Evolutionary conservation across 495 filamentous ascomycete species (phyloP).

Genomic region (Aspergillus sparsus): DNA sequence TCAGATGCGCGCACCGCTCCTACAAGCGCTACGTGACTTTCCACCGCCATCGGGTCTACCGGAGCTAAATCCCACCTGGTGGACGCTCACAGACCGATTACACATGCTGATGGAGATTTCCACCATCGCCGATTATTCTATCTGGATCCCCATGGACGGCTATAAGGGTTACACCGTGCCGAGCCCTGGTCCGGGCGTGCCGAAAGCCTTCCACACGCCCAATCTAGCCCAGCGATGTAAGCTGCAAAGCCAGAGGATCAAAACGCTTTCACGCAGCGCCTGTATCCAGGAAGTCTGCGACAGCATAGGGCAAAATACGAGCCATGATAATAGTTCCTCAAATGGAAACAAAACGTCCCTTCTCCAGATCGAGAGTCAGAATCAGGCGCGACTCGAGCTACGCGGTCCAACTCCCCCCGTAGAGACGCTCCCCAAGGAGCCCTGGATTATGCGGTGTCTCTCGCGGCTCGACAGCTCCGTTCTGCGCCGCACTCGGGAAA

Average conservation of each 20-base stretch:
- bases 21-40: constrained; percentile 11
- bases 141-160: constrained; percentile 31
- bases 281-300: background rate
- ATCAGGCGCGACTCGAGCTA: constrained; percentile 19
- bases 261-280: constrained; percentile 6
- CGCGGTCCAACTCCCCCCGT: constrained; percentile 19
- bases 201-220: background rate
- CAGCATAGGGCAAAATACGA: background rate
- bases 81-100: constrained; percentile 26
- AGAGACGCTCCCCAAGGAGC: constrained; percentile 24
- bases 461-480: background rate
- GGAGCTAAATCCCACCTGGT: constrained; percentile 20
- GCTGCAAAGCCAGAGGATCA: constrained; percentile 20
- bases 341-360: background rate
- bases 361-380: constrained; percentile 24
- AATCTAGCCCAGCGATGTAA: constrained; percentile 9
- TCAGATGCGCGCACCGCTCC: constrained; percentile 23
- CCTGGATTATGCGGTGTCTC: constrained; percentile 23
- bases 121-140: constrained; percentile 25
- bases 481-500: background rate
- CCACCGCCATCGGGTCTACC: constrained; percentile 4
- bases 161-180: constrained; percentile 24
- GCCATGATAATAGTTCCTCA: background rate
- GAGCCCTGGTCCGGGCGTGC: background rate
- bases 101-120: constrained; percentile 29